These are phyloP conservation scores for Grosmannia serpens DNA, from an alignment of 2,329 filamentous ascomycete species.

Conservation along the genomic window DNA sequence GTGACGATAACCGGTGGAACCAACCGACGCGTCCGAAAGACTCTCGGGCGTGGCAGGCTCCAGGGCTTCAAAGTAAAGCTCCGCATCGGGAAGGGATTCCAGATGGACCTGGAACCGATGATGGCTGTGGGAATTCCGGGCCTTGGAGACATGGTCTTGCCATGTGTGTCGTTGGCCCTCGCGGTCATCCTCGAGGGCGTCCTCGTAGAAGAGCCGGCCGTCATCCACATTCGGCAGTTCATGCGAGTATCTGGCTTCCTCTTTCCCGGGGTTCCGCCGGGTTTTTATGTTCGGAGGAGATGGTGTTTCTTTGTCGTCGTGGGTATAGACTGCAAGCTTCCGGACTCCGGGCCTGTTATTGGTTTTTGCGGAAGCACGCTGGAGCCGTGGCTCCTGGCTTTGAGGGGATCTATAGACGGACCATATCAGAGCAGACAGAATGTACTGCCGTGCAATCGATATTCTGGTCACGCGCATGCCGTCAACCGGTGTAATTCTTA, in stretches of 20 bases:
- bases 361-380: too few species aligned
- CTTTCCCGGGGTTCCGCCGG: too few species aligned
- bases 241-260: too few species aligned
- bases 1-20: background rate
- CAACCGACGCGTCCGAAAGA: background rate
- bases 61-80: background rate
- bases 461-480: background rate
- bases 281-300: too few species aligned
- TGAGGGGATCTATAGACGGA: background rate
- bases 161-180: background rate
- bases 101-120: background rate
- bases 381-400: too few species aligned
- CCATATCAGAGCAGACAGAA: background rate
- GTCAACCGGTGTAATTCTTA: background rate
- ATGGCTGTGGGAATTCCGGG: background rate
- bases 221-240: background rate
- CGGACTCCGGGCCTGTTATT: too few species aligned
- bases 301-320: too few species aligned
- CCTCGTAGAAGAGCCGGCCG: background rate
- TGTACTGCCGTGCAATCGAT: background rate
- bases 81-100: background rate
- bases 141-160: background rate
- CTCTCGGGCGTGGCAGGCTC: background rate
- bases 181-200: background rate
- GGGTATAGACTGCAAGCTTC: too few species aligned